Base-by-base conservation (phyloP, 164 flowering plant species). In the Magnolia kwangsiensis region DNA sequence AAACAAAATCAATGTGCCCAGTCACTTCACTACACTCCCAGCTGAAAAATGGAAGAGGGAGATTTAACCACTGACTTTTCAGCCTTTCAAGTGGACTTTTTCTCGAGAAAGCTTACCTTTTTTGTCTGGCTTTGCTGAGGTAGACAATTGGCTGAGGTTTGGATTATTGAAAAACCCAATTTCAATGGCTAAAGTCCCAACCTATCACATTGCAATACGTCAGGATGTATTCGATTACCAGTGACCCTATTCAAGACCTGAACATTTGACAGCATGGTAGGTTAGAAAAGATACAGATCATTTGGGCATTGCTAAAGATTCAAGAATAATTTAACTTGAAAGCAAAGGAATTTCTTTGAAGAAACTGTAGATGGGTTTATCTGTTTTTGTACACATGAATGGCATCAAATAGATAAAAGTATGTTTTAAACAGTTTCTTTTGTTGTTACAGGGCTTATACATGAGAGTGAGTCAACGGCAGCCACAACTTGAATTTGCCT, bases 391-490 rank as follows among this genome's bases (percentile, higher is more conserved):
- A 55, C 61, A 16, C 61, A 55, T 55, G 21, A 37, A 16, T 31
- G 5, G 16, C 71, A 68, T 13, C 71, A 29, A 24, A 37, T 29
- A 11, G 2, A 14, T 66, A 66, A 11, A 55, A 55, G 10, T 8
- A 11, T 11, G 13, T 55, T 68, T 29, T 19, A 27, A 8, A 4
- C 10, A 7, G 9, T 8, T 65, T 45, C 13, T 45, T 75, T 21
- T 78, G 23, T 8, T 77, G 64, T 81, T 85, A 80, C 92, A 93
- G 97, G 97, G 97, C 2, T 82, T 93, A 87, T 91, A 85, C 88
- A 89, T 93, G 98, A 90, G 81, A 82, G 71, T 91, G 69, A 89
- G 85, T 58, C 83, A 83, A 79, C 76, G 97, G 69, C 73, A 79
- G 64, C 71, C 74, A 64, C 66, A 73, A 50, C 72, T 76, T 14